These are phyloP conservation scores for Curvularia verruculosa DNA, from an alignment of 2,329 filamentous ascomycete species.

Conservation along the genomic window DNA sequence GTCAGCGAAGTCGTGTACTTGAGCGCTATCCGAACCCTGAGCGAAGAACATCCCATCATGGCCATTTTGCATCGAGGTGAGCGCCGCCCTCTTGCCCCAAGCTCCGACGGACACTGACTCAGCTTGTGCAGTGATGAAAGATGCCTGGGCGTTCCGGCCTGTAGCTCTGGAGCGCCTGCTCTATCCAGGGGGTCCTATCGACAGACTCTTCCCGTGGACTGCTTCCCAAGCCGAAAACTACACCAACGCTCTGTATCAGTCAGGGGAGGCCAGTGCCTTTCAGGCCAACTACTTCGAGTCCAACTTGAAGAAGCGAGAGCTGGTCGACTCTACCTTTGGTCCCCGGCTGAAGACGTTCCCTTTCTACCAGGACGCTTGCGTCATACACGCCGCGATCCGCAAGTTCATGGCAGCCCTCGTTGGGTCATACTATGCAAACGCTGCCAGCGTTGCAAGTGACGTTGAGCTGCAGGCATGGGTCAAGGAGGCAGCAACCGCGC, in stretches of 20 bases:
- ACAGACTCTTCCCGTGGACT: slow-evolving; percentile 6
- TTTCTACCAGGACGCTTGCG: slow-evolving; percentile 1
- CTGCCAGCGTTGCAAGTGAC: neutral
- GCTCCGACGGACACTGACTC: neutral
- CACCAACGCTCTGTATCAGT: slow-evolving; percentile 8
- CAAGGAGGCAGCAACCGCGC: slow-evolving; percentile 1
- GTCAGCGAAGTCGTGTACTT: slow-evolving; percentile 54
- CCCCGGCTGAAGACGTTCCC: slow-evolving; percentile 7
- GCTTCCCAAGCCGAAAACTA: slow-evolving; percentile 4
- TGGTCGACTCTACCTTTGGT: slow-evolving; percentile 7
- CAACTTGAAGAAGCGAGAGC: slow-evolving; percentile 2
- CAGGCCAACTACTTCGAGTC: slow-evolving; percentile 5
- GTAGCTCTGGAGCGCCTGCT: slow-evolving; percentile 3
- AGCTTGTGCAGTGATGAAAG: neutral
- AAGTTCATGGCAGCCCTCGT: slow-evolving; percentile 1
- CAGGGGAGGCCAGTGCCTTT: neutral
- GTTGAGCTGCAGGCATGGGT: slow-evolving; percentile 6
- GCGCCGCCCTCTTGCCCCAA: neutral
- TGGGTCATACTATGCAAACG: neutral
- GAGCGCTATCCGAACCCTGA: slow-evolving; percentile 56
- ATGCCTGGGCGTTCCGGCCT: slow-evolving; percentile 9
- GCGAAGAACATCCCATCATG: slow-evolving; percentile 54
- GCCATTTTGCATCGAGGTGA: slow-evolving; percentile 35
- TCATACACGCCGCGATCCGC: neutral
- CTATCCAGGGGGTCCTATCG: slow-evolving; percentile 6